Percentiles rank a stretch among this genome's conserved stretches.
Evolutionary conservation across 2,329 filamentous ascomycete genomes (phyloP).

Genomic region (Aspergillus pseudoglaucus): DNA sequence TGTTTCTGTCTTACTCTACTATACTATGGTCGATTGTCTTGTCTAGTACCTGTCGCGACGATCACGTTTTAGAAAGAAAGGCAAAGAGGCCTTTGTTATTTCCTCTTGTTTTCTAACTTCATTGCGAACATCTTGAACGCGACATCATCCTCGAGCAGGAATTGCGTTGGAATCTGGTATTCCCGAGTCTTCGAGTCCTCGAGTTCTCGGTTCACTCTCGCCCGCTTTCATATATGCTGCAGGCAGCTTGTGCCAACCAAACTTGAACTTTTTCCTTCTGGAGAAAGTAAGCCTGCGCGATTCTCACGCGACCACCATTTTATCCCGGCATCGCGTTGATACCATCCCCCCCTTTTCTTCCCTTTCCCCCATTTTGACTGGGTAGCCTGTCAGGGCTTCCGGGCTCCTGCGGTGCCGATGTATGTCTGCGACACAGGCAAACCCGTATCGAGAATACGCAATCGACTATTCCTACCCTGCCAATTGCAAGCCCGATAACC

Average conservation of each 20-base stretch:
- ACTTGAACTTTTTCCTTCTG: neutral
- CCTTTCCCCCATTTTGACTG: constrained; percentile 9
- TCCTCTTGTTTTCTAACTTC: neutral
- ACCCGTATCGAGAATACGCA: constrained; percentile 71
- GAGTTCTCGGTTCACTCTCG: neutral
- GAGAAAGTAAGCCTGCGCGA: neutral
- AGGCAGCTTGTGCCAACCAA: neutral
- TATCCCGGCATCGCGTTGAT: neutral
- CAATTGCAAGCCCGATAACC: constrained; percentile 58
- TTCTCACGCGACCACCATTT: neutral
- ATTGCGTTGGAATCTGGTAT: neutral
- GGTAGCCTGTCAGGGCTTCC: constrained; percentile 59
- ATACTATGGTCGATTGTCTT: neutral
- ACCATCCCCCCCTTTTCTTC: constrained; percentile 1
- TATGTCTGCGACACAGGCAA: constrained; percentile 64
- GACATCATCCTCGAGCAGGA: neutral
- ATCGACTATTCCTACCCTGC: constrained; percentile 67
- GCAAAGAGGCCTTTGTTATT: neutral
- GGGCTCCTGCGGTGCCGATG: constrained; percentile 70
- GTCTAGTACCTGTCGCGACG: neutral
- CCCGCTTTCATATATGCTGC: neutral
- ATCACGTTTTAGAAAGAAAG: neutral
- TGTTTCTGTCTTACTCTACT: neutral
- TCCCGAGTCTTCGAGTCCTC: neutral
- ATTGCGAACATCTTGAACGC: neutral